Evolutionary conservation across 495 filamentous ascomycete genomes (phyloP).

Genomic region (Chaetomium tenue): DNA sequence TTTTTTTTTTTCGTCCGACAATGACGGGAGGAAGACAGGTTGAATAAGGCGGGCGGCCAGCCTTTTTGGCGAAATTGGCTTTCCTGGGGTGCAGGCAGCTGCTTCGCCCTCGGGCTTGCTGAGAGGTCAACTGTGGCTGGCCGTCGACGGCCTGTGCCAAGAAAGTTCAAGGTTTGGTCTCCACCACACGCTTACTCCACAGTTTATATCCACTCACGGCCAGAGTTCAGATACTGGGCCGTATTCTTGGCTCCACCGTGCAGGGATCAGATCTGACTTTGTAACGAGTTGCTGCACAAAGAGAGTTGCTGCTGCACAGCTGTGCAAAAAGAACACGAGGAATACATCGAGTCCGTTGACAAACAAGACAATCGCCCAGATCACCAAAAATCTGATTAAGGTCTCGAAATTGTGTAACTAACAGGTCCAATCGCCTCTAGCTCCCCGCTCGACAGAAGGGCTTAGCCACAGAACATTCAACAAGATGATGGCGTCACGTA

Average conservation of each 20-base stretch:
- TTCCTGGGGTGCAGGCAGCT: not conserved
- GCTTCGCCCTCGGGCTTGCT: conserved; percentile 13
- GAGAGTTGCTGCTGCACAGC: too few species aligned
- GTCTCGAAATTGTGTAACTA: not conserved
- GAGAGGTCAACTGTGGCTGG: conserved; percentile 8
- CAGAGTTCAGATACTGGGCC: not conserved
- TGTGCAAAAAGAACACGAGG: not conserved
- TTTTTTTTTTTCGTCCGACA: conserved; percentile 3
- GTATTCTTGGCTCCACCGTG: not conserved
- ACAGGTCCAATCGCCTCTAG: not conserved
- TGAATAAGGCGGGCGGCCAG: not conserved
- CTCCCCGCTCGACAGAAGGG: not conserved
- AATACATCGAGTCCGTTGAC: not conserved
- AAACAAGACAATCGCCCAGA: not conserved
- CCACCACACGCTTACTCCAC: conserved; percentile 5
- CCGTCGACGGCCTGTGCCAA: not conserved
- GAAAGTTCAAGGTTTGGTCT: not conserved
- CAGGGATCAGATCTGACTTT: too few species aligned
- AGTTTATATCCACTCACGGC: not conserved
- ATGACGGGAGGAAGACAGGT: not conserved
- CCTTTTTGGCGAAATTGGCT: conserved; percentile 16
- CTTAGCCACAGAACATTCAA: not conserved
- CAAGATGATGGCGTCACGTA: conserved; percentile 27
- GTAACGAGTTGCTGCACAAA: too few species aligned
- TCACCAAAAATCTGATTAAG: not conserved